Evolutionary conservation across 1,284 basidiomycete species (phyloP).

Genomic region (Taiwanofungus camphoratus): DNA sequence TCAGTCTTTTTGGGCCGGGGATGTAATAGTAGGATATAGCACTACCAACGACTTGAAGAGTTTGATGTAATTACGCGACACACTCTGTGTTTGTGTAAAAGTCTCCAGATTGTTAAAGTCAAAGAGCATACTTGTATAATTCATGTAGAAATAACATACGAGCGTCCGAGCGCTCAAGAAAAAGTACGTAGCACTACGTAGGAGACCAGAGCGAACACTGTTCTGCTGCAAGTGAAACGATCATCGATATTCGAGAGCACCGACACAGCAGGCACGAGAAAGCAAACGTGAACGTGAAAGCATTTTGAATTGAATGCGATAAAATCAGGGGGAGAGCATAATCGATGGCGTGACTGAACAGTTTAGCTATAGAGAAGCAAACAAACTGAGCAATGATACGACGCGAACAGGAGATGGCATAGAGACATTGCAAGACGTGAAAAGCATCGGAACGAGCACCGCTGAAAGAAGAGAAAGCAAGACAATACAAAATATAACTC

Average conservation of each 20-base stretch:
- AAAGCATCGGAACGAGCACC: not conserved
- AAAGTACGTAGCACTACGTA: constrained; percentile 2
- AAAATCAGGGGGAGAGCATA: constrained; percentile 1
- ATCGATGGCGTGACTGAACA: constrained; percentile 1
- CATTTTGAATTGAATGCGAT: constrained; percentile 4
- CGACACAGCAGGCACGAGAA: constrained; percentile 11
- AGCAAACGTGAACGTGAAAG: constrained; percentile 8
- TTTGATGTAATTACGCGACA: too few species aligned
- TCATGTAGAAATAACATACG: constrained; percentile 5
- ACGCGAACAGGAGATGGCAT: constrained; percentile 3
- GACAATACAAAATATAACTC: constrained; percentile 11
- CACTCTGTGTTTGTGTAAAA: not conserved
- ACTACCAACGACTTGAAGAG: too few species aligned
- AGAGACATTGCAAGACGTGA: constrained; percentile 1
- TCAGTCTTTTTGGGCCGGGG: constrained; percentile 65
- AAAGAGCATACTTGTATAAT: not conserved
- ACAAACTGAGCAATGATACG: constrained; percentile 6
- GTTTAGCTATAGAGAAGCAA: not conserved
- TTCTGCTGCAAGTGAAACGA: constrained; percentile 5
- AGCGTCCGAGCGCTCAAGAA: constrained; percentile 6
- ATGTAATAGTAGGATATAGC: constrained; percentile 21
- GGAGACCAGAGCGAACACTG: constrained; percentile 5
- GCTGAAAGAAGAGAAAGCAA: constrained; percentile 4
- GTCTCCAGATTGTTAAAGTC: not conserved
- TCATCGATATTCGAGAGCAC: constrained; percentile 7